Evolutionary conservation across 192 early-diverging fungal species (phyloP).

Genomic region (Mortierella antarctica): DNA sequence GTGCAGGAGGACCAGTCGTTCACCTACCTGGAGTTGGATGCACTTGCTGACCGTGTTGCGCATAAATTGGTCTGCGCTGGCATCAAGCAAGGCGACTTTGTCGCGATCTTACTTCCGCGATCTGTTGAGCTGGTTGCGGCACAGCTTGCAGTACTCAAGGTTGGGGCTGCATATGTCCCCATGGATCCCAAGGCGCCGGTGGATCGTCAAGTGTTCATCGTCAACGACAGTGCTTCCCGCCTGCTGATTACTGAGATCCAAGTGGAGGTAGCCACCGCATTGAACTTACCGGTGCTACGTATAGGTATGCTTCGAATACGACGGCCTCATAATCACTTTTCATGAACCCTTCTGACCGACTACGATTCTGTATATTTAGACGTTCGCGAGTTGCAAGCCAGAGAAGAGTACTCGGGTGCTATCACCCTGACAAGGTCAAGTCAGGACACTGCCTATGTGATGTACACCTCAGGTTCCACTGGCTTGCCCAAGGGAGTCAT

Average conservation of each 20-base stretch:
- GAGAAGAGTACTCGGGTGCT: neutral
- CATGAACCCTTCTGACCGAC: too few relatives aligned
- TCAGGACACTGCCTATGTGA: conserved; percentile 13
- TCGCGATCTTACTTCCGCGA: neutral
- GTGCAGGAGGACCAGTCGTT: conserved; percentile 4
- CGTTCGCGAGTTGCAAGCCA: too few relatives aligned
- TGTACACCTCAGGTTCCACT: conserved; percentile 46
- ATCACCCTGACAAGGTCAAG: conserved; percentile 1
- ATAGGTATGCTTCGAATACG: too few relatives aligned
- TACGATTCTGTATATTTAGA: too few relatives aligned
- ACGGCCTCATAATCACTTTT: too few relatives aligned
- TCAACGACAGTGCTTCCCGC: conserved; percentile 11
- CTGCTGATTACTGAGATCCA: neutral
- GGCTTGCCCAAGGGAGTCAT: conserved; percentile 49
- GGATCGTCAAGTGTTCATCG: conserved; percentile 30
- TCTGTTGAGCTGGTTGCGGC: conserved; percentile 10
- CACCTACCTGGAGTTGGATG: conserved; percentile 5
- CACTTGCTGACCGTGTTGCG: conserved; percentile 2
- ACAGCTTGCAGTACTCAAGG: conserved; percentile 37
- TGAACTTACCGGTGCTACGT: too few relatives aligned
- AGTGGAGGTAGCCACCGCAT: too few relatives aligned
- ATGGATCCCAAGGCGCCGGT: conserved; percentile 44
- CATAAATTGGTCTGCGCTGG: conserved; percentile 1
- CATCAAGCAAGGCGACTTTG: neutral
- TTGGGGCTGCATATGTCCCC: conserved; percentile 45